Percentiles rank a stretch among this genome's conserved stretches.
Conservation (phyloP, 2,329 filamentous ascomycete genomes). For the Furcasterigmium sp. region DNA sequence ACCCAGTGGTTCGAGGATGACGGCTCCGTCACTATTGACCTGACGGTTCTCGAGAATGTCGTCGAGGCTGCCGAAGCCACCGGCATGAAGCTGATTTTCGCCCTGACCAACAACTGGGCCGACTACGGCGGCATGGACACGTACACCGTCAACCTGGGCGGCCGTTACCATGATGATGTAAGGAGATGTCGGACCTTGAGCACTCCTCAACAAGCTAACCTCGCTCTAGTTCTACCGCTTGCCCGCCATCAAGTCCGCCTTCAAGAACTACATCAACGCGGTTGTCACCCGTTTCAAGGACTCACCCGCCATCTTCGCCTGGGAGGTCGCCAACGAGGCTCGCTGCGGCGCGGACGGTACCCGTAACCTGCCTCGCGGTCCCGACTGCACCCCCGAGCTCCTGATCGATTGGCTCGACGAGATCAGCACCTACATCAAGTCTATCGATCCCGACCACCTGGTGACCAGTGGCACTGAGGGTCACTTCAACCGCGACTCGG, state of each 20-base stretch:
- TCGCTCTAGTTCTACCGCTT: conserved; percentile 39
- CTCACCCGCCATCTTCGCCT: conserved; percentile 57
- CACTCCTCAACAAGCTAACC: neutral
- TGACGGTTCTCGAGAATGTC: conserved; percentile 41
- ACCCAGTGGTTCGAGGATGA: conserved; percentile 40
- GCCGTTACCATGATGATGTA: conserved; percentile 41
- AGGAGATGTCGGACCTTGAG: conserved; percentile 6
- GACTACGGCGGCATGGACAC: conserved; percentile 51
- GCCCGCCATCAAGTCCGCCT: conserved; percentile 44
- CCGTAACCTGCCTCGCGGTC: conserved; percentile 38
- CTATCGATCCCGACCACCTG: conserved; percentile 43
- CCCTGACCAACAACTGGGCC: conserved; percentile 50
- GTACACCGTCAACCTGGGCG: conserved; percentile 44
- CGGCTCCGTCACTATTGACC: conserved; percentile 37
- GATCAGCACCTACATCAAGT: conserved; percentile 50
- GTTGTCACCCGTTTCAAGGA: conserved; percentile 55
- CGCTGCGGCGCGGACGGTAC: conserved; percentile 39
- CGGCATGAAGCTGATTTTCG: conserved; percentile 44
- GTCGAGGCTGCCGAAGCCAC: conserved; percentile 39
- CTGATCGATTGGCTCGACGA: conserved; percentile 45
- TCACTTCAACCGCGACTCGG: conserved; percentile 40
- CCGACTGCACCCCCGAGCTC: conserved; percentile 31
- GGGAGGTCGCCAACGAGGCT: conserved; percentile 63
- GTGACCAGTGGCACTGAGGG: conserved; percentile 56
- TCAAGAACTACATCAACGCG: conserved; percentile 52